Evolutionary conservation across 2,329 filamentous ascomycete species (phyloP).

Genomic region (Cyphellophora attinorum): DNA sequence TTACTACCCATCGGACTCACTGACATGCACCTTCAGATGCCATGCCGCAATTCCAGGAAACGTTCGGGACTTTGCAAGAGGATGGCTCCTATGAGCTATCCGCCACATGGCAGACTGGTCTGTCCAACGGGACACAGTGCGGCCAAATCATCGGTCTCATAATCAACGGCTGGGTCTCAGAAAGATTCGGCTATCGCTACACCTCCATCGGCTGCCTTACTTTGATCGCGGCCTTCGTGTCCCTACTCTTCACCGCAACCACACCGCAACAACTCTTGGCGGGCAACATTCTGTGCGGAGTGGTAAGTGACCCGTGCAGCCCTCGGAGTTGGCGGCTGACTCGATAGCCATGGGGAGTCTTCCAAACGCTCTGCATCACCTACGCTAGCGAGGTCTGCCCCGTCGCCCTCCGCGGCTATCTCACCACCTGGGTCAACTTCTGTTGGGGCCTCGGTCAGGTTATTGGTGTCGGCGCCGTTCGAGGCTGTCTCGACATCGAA

Average conservation of each 20-base stretch:
- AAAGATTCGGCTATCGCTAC: constrained; percentile 55
- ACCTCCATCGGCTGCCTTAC: constrained; percentile 51
- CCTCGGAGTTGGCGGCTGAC: constrained; percentile 11
- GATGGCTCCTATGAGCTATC: constrained; percentile 36
- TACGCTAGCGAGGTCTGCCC: constrained; percentile 38
- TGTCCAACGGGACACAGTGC: constrained; percentile 41
- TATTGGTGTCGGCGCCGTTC: constrained; percentile 42
- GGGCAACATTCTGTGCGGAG: constrained; percentile 28
- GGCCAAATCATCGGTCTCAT: constrained; percentile 59
- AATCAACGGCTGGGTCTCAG: constrained; percentile 55
- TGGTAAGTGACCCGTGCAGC: constrained; percentile 2
- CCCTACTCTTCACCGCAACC: constrained; percentile 29
- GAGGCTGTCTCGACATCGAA: constrained; percentile 32
- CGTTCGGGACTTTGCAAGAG: constrained; percentile 30
- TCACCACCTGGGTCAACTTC: constrained; percentile 36
- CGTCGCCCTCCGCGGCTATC: constrained; percentile 32
- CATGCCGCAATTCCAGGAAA: constrained; percentile 29
- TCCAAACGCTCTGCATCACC: constrained; percentile 38
- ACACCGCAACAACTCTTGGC: constrained; percentile 23
- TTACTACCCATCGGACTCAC: neutral
- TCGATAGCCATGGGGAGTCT: constrained; percentile 27
- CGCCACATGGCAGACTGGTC: constrained; percentile 47
- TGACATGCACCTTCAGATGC: constrained; percentile 19
- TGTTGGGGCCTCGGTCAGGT: constrained; percentile 40
- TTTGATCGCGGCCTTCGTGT: constrained; percentile 28